Evolutionary conservation across 2,329 filamentous ascomycete species (phyloP).

Genomic region (Sporothrix brunneoviolacea): DNA sequence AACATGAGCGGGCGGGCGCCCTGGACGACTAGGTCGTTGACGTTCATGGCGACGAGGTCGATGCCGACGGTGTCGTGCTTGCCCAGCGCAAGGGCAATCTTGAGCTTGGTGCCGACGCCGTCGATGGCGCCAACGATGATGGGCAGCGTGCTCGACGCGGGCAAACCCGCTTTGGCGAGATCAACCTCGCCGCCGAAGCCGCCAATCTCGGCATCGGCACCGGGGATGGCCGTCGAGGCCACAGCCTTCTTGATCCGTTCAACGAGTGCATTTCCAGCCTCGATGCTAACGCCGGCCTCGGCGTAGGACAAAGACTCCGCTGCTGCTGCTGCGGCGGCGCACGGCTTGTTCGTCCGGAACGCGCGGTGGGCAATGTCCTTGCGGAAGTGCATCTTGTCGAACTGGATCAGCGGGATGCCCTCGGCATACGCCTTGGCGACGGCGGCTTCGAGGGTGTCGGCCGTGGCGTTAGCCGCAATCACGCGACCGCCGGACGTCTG

Average conservation of each 20-base stretch:
- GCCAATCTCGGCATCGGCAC: slow-evolving; percentile 88
- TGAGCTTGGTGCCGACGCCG: slow-evolving; percentile 93
- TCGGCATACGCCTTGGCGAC: slow-evolving; percentile 76
- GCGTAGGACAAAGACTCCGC: slow-evolving; percentile 74
- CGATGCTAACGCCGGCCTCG: slow-evolving; percentile 86
- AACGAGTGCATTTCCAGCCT: slow-evolving; percentile 88
- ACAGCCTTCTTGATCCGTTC: slow-evolving; percentile 86
- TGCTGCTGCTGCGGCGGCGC: slow-evolving; percentile 19
- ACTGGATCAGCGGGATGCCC: slow-evolving; percentile 71
- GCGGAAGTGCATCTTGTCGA: slow-evolving; percentile 84
- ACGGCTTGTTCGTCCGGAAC: slow-evolving; percentile 38
- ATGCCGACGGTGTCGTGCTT: slow-evolving; percentile 95
- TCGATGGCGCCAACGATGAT: slow-evolving; percentile 92
- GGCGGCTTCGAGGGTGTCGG: slow-evolving; percentile 67
- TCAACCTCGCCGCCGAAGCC: slow-evolving; percentile 90
- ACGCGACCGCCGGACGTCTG: slow-evolving; percentile 82
- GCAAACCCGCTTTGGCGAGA: slow-evolving; percentile 66
- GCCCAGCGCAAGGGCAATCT: slow-evolving; percentile 82
- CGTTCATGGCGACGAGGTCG: slow-evolving; percentile 97
- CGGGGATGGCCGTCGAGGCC: slow-evolving; percentile 74
- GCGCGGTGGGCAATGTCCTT: slow-evolving; percentile 85
- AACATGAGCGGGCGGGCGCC: slow-evolving; percentile 93
- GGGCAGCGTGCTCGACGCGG: slow-evolving; percentile 68
- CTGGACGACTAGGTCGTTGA: slow-evolving; percentile 95
- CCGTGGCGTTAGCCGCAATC: slow-evolving; percentile 80